These are phyloP conservation scores for Craspedostauros australis DNA, from an alignment of 108 stramenopile species.

Conservation along the genomic window DNA sequence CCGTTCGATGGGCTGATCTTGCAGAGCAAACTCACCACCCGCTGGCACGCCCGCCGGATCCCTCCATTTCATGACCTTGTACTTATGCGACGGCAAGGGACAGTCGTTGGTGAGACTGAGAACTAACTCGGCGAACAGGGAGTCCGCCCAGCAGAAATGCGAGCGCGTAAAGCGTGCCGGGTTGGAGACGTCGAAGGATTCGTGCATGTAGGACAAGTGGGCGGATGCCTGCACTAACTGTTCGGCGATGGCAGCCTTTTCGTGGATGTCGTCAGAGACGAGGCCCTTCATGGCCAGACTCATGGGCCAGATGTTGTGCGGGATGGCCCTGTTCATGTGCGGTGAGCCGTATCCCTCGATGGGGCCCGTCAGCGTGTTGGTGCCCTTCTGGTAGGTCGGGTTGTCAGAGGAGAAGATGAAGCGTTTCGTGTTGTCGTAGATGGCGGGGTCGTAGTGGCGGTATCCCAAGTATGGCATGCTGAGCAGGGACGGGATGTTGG, in stretches of 20 bases:
- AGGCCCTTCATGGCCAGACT: too few relatives aligned
- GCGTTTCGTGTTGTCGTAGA: conserved; percentile 42
- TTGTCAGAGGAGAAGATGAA: conserved; percentile 41
- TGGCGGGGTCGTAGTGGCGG: not conserved
- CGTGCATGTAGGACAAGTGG: conserved; percentile 52
- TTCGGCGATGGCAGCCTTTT: conserved; percentile 32
- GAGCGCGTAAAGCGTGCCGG: conserved; percentile 35
- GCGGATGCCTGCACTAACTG: conserved; percentile 32
- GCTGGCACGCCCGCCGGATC: too few relatives aligned
- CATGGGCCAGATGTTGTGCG: too few relatives aligned
- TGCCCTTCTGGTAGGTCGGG: too few relatives aligned
- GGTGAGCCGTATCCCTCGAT: conserved; percentile 4
- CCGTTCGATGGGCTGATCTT: too few relatives aligned
- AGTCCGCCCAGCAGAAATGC: conserved; percentile 32
- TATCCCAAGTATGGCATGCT: conserved; percentile 50
- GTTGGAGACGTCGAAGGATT: conserved; percentile 38
- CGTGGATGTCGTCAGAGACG: conserved; percentile 1
- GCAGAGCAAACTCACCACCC: too few relatives aligned
- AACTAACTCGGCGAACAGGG: conserved; percentile 64
- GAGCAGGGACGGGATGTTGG: conserved; percentile 64
- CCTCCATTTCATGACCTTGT: too few relatives aligned
- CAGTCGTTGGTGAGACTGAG: too few relatives aligned
- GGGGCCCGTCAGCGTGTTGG: not conserved
- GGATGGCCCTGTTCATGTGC: too few relatives aligned
- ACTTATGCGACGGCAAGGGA: too few relatives aligned